Evolutionary conservation across 148 eudicot species (phyloP), one percentile per base, ranked within the genome.

Genomic region (Agrostemma githago): DNA sequence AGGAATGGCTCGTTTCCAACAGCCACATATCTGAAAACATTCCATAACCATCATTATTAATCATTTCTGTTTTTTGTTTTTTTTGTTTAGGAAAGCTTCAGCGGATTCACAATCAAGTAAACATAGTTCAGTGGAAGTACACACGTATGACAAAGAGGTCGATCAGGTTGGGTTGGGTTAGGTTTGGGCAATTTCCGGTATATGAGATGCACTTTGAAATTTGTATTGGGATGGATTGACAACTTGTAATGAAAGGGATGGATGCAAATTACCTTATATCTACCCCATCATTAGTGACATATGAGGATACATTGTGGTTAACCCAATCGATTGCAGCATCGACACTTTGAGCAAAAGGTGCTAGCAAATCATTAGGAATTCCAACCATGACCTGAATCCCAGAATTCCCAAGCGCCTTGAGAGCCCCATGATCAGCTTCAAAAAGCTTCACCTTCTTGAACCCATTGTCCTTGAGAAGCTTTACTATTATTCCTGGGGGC

Each of bases 331-430:
- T 85, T 21, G 99, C 99, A 74, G 79, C 89, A 4, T 81, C 48
- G 48, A 96, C 97, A 68, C 86, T 87, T 6, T 79, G 66, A 2
- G 99, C 94, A 51, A 96, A 71, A 1, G 88, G 74, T 3, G 85
- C 97, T 67, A 96, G 75, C 79, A 96, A 8, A 63, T 96, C 91
- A 69, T 96, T 96, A 12, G 99, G 99, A 9, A 96, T 92, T 17
- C 97, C 99, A 62, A 96, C 87, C 97, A 96, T 96, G 43, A 96
- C 99, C 60, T 96, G 83, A n/a, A 96, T 88, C 11, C 96, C 96
- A 0, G 97, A 89, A 70, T 85, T 86, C 17, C 96, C 96, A 11
- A 96, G 91, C 34, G 99, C 99, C 83, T 77, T 73, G 53, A 96
- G 71, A 0, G 89, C 90, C 26, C 80, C 85, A 14, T 88, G 90